These are phyloP conservation scores for Chrysoporthe deuterocubensis DNA, from an alignment of 2,329 filamentous ascomycete genomes.

Conservation along the genomic window DNA sequence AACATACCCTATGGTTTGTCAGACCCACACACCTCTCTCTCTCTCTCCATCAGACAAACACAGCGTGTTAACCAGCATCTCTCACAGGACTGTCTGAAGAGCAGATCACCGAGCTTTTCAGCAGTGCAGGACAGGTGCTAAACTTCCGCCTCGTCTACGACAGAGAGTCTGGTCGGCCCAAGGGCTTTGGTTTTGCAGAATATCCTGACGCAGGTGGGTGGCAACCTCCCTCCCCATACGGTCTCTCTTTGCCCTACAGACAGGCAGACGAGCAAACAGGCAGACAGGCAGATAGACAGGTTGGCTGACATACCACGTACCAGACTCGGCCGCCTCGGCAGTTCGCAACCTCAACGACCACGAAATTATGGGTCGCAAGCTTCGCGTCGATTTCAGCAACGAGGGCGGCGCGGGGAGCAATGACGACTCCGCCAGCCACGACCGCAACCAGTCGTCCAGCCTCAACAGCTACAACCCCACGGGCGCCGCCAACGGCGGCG, in stretches of 20 bases:
- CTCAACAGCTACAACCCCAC: slow-evolving; percentile 27
- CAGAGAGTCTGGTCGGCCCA: slow-evolving; percentile 90
- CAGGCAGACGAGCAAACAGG: too few relatives aligned
- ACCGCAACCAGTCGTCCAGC: slow-evolving; percentile 17
- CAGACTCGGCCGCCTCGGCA: slow-evolving; percentile 83
- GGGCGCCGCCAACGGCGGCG: slow-evolving; percentile 39
- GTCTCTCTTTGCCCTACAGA: slow-evolving; percentile 15
- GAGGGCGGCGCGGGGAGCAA: slow-evolving; percentile 64
- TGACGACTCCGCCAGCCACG: slow-evolving; percentile 24
- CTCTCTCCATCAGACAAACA: slow-evolving; percentile 6
- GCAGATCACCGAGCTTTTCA: slow-evolving; percentile 93
- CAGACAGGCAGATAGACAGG: slow-evolving; percentile 1
- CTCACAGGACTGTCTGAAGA: slow-evolving; percentile 88
- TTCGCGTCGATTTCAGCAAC: slow-evolving; percentile 95
- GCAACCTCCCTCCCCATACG: background rate
- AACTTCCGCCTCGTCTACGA: slow-evolving; percentile 95
- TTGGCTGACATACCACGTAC: slow-evolving; percentile 19
- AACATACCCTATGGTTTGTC: slow-evolving; percentile 79
- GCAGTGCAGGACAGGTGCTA: slow-evolving; percentile 84
- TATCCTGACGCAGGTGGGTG: slow-evolving; percentile 82
- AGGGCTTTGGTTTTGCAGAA: slow-evolving; percentile 96
- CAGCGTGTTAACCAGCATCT: slow-evolving; percentile 15
- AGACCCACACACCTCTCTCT: slow-evolving; percentile 31
- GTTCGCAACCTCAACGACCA: slow-evolving; percentile 95
- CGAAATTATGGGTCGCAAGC: slow-evolving; percentile 91